Conservation (phyloP, 2,329 filamentous ascomycete genomes). For the Colletotrichum sojae region DNA sequence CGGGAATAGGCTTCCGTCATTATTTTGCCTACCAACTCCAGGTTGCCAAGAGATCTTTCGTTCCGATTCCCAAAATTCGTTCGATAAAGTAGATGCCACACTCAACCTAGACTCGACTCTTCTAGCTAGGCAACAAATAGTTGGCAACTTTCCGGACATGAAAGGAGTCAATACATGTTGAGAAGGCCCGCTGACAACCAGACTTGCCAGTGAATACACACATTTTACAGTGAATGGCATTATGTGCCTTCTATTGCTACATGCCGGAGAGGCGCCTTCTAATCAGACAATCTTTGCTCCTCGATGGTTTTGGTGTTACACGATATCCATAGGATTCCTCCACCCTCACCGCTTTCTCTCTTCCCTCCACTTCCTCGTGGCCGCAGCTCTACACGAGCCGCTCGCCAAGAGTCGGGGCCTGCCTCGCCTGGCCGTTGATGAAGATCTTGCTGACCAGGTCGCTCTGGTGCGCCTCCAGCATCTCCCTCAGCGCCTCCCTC, state of each 20-base stretch:
- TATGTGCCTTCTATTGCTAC: constrained; percentile 39
- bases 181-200: no score
- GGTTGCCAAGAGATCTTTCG: no score
- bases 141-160: no score
- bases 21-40: no score
- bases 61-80: no score
- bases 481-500: constrained; percentile 80
- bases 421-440: constrained; percentile 56
- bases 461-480: constrained; percentile 80
- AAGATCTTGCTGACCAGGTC: constrained; percentile 69
- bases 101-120: no score
- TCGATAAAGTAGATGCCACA: no score
- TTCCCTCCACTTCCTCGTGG: not conserved
- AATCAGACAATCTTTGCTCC: constrained; percentile 29
- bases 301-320: constrained; percentile 37
- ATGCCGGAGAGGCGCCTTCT: constrained; percentile 34
- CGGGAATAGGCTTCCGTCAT: no score
- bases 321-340: constrained; percentile 21
- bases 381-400: constrained; percentile 11
- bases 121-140: no score
- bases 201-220: not conserved
- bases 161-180: no score
- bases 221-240: constrained; percentile 28
- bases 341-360: not conserved
- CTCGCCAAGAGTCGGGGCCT: constrained; percentile 54